Evolutionary conservation across 2,329 filamentous ascomycete species (phyloP), one percentile per base, ranked within the genome.

Genomic region (Pyrenophora seminiperda): DNA sequence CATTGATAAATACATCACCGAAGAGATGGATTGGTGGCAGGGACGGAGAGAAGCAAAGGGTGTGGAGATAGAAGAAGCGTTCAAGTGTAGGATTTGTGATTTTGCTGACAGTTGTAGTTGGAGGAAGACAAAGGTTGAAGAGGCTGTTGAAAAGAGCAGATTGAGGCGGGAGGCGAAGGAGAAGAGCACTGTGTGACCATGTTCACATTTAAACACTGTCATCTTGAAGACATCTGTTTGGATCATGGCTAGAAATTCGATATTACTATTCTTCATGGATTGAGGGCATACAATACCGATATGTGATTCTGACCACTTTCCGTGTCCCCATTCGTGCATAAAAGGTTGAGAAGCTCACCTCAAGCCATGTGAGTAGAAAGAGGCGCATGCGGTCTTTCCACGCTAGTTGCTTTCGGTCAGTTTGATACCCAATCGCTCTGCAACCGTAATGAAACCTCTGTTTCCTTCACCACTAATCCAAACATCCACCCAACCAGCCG

Each of bases 11-110:
- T 95, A 95, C 66, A 70, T 96, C 3, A 67, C 75, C 0, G 79
- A 83, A 2, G 86, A 89, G 56, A 84, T 97, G 82, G 71, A 79
- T n/a, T 97, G 91, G 91, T 97, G 93, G 93, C 84, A 83, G 24
- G 93, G 92, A 1, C 79, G 88, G 61, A 78, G 92, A 13, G 75
- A 81, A 41, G 84, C 91, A 0, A 79, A 80, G 6, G 93, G 93
- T 0, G 92, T 97, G 2, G 80, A 83, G 5, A 81, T 95, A 5
- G 87, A 92, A 64, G 92, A 97, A 61, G 89, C 90, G 0, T 96
- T 88, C 74, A 97, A 97, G 71, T 97, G 93, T 69, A 77, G 84
- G 15, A 84, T 81, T 18, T 97, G 93, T 66, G 91, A 96, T 59
- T 97, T 97, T 71, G 83, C 81, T 0, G 86, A 90, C 2, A 79